Conservation (phyloP, 2,329 filamentous ascomycete genomes). For the Penicillium sp. region DNA sequence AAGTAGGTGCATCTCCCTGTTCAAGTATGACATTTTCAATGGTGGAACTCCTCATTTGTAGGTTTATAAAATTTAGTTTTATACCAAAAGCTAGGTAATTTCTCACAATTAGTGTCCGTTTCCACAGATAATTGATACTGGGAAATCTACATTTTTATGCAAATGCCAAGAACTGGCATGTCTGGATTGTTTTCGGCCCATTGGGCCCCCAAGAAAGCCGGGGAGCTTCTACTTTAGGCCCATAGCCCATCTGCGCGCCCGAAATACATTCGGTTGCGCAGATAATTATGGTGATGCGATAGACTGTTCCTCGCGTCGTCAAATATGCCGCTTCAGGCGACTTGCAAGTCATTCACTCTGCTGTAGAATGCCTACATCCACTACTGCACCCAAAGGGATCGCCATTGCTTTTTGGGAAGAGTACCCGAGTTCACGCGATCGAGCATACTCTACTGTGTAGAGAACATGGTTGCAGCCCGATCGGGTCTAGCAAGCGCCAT, state of each 20-base stretch:
- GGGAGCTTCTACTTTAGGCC: too few relatives aligned
- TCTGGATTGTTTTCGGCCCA: not conserved
- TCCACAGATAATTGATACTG: conserved; percentile 1
- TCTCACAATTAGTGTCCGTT: not conserved
- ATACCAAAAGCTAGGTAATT: not conserved
- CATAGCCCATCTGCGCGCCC: too few relatives aligned
- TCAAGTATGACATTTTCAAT: not conserved
- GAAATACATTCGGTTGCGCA: too few relatives aligned
- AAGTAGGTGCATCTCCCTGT: not conserved
- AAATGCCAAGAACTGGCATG: not conserved
- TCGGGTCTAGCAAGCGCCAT: not conserved
- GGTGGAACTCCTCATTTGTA: not conserved
- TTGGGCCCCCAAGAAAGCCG: not conserved
- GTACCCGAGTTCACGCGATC: too few relatives aligned
- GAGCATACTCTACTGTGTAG: not conserved
- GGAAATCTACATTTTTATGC: not conserved
- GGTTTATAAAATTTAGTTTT: not conserved
- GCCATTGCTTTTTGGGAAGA: too few relatives aligned
- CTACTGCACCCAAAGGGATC: too few relatives aligned
- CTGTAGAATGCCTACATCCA: too few relatives aligned
- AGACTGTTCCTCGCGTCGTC: too few relatives aligned
- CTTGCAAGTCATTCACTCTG: too few relatives aligned
- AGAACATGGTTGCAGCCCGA: not conserved
- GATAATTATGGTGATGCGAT: too few relatives aligned
- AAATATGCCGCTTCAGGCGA: too few relatives aligned